These are phyloP conservation scores for Alternaria rosae DNA, from an alignment of 2,329 filamentous ascomycete species.

Conservation along the genomic window DNA sequence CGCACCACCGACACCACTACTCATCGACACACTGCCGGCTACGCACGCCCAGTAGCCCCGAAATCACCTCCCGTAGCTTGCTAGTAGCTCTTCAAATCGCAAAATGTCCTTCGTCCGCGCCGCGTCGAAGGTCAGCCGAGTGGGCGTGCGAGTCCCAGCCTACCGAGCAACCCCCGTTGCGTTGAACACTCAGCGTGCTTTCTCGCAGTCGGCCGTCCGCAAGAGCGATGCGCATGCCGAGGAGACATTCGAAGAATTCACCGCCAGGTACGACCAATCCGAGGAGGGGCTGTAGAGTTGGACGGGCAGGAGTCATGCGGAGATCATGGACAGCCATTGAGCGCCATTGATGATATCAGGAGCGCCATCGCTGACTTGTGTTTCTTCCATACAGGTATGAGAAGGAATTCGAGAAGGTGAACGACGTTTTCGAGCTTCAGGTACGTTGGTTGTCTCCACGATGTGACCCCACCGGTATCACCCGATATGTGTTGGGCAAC, in stretches of 20 bases:
- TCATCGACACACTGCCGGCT: conserved; percentile 31
- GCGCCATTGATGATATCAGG: conserved; percentile 25
- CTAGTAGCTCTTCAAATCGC: conserved; percentile 36
- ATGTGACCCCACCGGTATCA: conserved; percentile 21
- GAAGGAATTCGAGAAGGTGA: conserved; percentile 97
- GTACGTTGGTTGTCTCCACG: conserved; percentile 61
- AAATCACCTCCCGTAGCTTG: conserved; percentile 28
- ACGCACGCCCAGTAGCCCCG: conserved; percentile 30
- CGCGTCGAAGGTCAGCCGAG: conserved; percentile 45
- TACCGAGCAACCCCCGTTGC: conserved; percentile 45
- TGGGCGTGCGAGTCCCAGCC: conserved; percentile 44
- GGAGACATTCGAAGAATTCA: conserved; percentile 99
- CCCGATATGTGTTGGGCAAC: conserved; percentile 18
- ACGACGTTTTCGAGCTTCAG: conserved; percentile 99
- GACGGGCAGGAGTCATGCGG: conserved; percentile 22
- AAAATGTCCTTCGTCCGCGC: conserved; percentile 50
- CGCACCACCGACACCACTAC: conserved; percentile 36
- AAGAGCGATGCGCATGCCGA: conserved; percentile 73
- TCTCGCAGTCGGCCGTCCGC: conserved; percentile 60
- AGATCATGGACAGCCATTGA: conserved; percentile 37
- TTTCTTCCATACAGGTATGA: conserved; percentile 75
- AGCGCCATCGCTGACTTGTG: conserved; percentile 37
- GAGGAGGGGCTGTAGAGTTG: conserved; percentile 24
- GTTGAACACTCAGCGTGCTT: conserved; percentile 48
- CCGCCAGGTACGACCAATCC: conserved; percentile 76